Percentiles rank a stretch among this genome's conserved stretches.
Conservation (phyloP, 179 eudicot species). For the Carnegiea gigantea region DNA sequence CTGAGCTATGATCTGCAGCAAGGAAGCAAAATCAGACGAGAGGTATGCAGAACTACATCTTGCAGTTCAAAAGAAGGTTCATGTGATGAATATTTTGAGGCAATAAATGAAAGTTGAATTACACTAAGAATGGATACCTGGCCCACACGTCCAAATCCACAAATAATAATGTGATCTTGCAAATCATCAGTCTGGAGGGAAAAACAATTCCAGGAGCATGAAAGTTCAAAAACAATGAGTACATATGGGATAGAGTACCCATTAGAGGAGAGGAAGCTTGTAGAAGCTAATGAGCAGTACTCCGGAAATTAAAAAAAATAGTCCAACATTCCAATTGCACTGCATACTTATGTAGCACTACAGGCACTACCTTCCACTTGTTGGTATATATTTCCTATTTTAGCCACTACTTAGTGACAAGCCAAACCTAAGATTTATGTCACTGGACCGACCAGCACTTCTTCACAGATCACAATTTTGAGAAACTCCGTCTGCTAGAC, state of each 20-base stretch:
- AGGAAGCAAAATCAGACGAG: constrained; percentile 20
- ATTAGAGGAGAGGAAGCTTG: no score
- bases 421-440: no score
- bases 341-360: no score
- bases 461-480: no score
- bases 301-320: no score
- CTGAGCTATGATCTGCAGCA: constrained; percentile 91
- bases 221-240: constrained; percentile 5
- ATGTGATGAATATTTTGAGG: not conserved
- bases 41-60: constrained; percentile 3
- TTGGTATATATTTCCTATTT: no score
- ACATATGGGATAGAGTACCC: not conserved
- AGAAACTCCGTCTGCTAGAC: no score
- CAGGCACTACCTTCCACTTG: no score
- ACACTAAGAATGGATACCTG: constrained; percentile 56
- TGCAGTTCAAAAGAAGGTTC: not conserved
- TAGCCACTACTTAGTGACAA: no score
- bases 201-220: not conserved
- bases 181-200: constrained; percentile 88
- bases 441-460: no score
- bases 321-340: no score
- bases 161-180: constrained; percentile 94
- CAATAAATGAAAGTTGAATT: not conserved
- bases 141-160: constrained; percentile 99
- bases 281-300: no score